These are phyloP conservation scores for Coprinopsis cinerea DNA, from an alignment of 768 basidiomycete species.

Conservation along the genomic window DNA sequence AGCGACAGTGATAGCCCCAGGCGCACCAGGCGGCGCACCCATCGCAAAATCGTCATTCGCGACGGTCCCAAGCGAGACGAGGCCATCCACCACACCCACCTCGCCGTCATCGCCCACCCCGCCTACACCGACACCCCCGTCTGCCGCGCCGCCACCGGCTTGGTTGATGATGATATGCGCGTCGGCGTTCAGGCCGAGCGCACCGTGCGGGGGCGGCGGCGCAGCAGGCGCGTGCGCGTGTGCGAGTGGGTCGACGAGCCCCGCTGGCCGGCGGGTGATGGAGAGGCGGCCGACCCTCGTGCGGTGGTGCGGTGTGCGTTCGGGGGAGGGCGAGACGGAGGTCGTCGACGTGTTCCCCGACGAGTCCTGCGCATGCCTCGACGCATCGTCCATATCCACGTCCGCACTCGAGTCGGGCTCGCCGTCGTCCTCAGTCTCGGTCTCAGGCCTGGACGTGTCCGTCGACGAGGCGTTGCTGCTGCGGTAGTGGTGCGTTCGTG, in stretches of 20 bases:
- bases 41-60: slow-evolving; percentile 86
- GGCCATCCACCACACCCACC: slow-evolving; percentile 66
- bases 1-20: slow-evolving; percentile 56
- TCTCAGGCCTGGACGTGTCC: slow-evolving; percentile 56
- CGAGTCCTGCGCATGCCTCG: not conserved
- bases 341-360: slow-evolving; percentile 16
- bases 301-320: slow-evolving; percentile 14
- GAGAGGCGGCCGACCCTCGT: slow-evolving; percentile 15
- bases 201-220: slow-evolving; percentile 15
- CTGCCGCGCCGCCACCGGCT: slow-evolving; percentile 19
- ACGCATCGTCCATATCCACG: slow-evolving; percentile 31
- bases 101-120: slow-evolving; percentile 29
- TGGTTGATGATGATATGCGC: slow-evolving; percentile 42
- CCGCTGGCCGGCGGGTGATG: slow-evolving; percentile 26
- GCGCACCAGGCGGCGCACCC: slow-evolving; percentile 87
- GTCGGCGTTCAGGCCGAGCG: slow-evolving; percentile 20
- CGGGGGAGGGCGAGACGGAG: slow-evolving; percentile 6
- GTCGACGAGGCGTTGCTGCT: slow-evolving; percentile 21
- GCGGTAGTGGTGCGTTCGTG: slow-evolving; percentile 7
- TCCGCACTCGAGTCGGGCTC: slow-evolving; percentile 60
- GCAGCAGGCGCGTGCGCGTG: no score
- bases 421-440: slow-evolving; percentile 76
- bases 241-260: slow-evolving; percentile 31
- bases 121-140: slow-evolving; percentile 18
- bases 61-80: slow-evolving; percentile 70